Base-by-base conservation (phyloP, 805 yeast genomes). In the Kuraishia capsulata region DNA sequence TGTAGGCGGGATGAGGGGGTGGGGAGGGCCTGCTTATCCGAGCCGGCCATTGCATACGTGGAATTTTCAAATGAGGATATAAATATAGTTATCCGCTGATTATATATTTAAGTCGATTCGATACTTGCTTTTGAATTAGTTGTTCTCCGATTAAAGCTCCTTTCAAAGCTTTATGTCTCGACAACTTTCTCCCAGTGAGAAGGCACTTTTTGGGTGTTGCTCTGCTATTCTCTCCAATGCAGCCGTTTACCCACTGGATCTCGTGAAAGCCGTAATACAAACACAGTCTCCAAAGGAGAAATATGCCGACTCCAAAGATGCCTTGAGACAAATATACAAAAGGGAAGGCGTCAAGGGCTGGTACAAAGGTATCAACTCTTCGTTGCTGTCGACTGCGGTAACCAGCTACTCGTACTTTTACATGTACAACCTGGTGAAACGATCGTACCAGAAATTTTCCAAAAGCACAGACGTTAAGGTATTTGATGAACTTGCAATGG, bases 341-440 rank as follows among this genome's bases (percentile, higher is more conserved):
- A 65, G 66, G 39, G 70, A 76, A 47, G 95, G 95, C 1, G 36
- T 81, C 9, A 44, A 61, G 14, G 92, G 90, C 5, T 69, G 83
- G 57, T 86, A 85, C 59, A 75, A 72, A 45, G 95, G 95, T 1
- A 57, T 85, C 35, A 59, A 73, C 2, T 77, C 88, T 2, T 73
- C 84, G 1, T 59, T 84, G 31, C 50, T 79, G 16, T 87, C 88
- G 2, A 74, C 79, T 9, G 88, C 89, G 2, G 75, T 82, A 6
- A 85, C 83, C 52, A 81, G 80, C 48, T 86, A 86, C 53, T 78
- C 86, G 23, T 86, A 86, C 57, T 86, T 86, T 57, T 86, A 84
- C 59, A 86, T 94, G 92, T 86, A 86, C 58, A 78, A 88, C 4
- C 61, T 82, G 30, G 76, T 84, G 14, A 73, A 85, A 44, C 68